phyloP scores from a whole-genome alignment of 2,329 filamentous ascomycete genomes.

The Scortechinia acanthostroma region DNA sequence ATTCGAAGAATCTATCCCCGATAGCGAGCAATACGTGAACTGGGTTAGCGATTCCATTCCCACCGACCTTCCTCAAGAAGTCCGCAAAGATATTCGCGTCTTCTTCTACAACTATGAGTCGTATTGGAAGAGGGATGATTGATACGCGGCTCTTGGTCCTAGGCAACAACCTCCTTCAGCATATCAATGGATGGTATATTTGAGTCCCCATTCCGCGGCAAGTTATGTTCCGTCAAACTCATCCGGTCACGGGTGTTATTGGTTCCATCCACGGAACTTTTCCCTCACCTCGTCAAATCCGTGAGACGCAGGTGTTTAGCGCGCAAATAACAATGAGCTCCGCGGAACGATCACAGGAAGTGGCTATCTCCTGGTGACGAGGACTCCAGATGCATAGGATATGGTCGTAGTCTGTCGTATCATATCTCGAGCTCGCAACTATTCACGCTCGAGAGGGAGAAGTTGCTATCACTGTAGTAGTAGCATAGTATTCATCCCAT shows the following conservation, averaged over 20 bases:
- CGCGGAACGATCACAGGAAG: not conserved
- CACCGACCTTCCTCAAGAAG: conserved; percentile 2
- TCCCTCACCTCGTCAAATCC: not conserved
- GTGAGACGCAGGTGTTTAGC: not conserved
- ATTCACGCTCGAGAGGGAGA: too few species aligned
- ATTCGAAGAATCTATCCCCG: not conserved
- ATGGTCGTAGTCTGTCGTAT: too few species aligned
- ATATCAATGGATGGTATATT: not conserved
- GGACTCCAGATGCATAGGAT: not conserved
- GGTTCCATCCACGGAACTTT: not conserved
- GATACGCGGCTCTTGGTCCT: conserved; percentile 3
- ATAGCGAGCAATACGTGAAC: conserved; percentile 3
- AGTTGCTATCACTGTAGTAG: too few species aligned
- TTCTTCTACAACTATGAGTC: conserved; percentile 7
- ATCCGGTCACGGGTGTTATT: too few species aligned
- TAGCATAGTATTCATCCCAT: too few species aligned
- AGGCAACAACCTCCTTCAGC: not conserved
- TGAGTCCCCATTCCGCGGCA: not conserved
- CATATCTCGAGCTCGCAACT: too few species aligned
- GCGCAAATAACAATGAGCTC: not conserved
- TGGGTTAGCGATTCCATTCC: conserved; percentile 5
- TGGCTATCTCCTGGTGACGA: not conserved
- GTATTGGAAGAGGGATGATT: conserved; percentile 6
- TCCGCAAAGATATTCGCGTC: not conserved
- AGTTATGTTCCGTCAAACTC: not conserved